These are phyloP conservation scores for Candida dubliniensis DNA, from an alignment of 1,139 yeast species.

Conservation along the genomic window DNA sequence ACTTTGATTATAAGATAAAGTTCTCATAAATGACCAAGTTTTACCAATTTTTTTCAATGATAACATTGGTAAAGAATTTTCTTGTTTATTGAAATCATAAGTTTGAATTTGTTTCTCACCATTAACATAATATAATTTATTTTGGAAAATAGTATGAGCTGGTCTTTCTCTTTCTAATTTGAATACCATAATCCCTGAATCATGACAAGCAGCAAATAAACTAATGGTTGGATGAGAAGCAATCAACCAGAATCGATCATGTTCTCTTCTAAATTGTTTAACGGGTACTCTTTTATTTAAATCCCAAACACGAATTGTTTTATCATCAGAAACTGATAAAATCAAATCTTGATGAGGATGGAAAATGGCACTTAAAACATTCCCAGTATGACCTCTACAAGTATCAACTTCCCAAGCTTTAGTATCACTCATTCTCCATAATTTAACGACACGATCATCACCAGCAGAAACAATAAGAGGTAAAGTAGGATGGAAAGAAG, in stretches of 20 bases:
- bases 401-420: constrained; percentile 99
- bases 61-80: constrained; percentile 73
- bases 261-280: constrained; percentile 91
- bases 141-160: constrained; percentile 73
- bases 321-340: constrained; percentile 92
- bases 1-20: constrained; percentile 87
- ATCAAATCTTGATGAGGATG: constrained; percentile 94
- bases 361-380: constrained; percentile 85
- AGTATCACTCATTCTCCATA: constrained; percentile 98
- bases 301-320: constrained; percentile 98
- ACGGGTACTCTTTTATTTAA: constrained; percentile 90
- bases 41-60: constrained; percentile 83
- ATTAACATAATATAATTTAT: constrained; percentile 72
- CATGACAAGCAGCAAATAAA: constrained; percentile 95
- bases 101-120: constrained; percentile 84
- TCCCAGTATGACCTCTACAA: constrained; percentile 95
- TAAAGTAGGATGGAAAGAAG: constrained; percentile 93
- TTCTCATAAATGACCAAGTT: constrained; percentile 83
- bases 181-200: constrained; percentile 97
- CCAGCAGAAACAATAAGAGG: constrained; percentile 96
- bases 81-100: constrained; percentile 63
- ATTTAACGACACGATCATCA: constrained; percentile 91
- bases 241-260: constrained; percentile 92
- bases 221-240: constrained; percentile 88
- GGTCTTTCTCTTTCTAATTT: constrained; percentile 98